Percentiles rank a stretch among this genome's conserved stretches.
Conservation (phyloP, 768 basidiomycete species). For the Leccinum obscurum region DNA sequence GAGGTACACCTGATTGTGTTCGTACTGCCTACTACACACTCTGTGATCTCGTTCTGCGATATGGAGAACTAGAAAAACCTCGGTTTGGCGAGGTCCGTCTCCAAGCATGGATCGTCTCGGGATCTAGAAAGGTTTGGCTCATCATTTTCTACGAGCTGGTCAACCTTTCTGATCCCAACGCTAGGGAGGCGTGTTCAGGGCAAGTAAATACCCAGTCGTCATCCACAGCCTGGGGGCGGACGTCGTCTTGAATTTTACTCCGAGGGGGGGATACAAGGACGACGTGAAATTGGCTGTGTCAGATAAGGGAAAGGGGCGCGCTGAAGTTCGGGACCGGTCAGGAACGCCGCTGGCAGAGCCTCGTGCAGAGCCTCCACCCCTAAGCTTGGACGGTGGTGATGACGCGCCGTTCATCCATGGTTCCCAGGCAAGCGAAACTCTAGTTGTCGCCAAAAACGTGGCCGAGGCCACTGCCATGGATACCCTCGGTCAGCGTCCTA, state of each 20-base stretch:
- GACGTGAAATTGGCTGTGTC: not conserved
- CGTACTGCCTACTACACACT: constrained; percentile 29
- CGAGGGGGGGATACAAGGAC: constrained; percentile 27
- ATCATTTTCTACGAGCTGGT: not conserved
- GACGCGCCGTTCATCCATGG: not conserved
- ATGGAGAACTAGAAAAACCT: constrained; percentile 36
- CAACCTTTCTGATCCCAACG: constrained; percentile 1
- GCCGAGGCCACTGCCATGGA: constrained; percentile 7
- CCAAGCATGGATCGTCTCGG: constrained; percentile 44
- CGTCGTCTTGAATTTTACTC: constrained; percentile 23
- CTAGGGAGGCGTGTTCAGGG: constrained; percentile 28
- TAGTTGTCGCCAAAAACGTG: constrained; percentile 4
- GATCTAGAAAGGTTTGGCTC: constrained; percentile 36
- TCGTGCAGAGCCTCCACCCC: not conserved
- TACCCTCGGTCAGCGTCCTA: constrained; percentile 1
- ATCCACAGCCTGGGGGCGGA: constrained; percentile 30
- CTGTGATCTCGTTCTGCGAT: constrained; percentile 31
- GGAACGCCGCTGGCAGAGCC: constrained; percentile 5
- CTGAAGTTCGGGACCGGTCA: constrained; percentile 7
- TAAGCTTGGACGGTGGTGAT: not conserved
- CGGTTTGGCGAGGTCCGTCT: constrained; percentile 37
- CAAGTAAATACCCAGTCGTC: constrained; percentile 20
- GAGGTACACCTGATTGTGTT: constrained; percentile 23
- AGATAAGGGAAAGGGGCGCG: constrained; percentile 18
- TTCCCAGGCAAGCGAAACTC: constrained; percentile 1